These are phyloP conservation scores for Phialocephala subalpina DNA, from an alignment of 2,329 filamentous ascomycete species.

Conservation along the genomic window DNA sequence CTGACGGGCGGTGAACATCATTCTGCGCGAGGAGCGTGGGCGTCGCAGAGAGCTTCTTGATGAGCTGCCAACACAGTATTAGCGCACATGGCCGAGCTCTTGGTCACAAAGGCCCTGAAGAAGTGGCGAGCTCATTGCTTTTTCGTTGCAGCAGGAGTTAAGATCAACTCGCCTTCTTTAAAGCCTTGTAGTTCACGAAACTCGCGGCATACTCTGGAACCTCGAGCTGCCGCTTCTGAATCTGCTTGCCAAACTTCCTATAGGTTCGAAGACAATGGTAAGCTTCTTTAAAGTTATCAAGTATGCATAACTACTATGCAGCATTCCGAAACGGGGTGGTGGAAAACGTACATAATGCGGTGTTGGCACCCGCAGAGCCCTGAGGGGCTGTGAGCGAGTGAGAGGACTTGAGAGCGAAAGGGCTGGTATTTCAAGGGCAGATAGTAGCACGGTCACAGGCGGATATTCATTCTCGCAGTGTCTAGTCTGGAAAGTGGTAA, in stretches of 20 bases:
- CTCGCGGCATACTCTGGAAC: constrained; percentile 99
- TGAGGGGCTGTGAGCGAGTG: constrained; percentile 34
- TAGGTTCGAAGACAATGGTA: constrained; percentile 17
- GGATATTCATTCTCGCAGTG: constrained; percentile 30
- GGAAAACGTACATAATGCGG: constrained; percentile 43
- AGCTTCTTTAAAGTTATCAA: constrained; percentile 19
- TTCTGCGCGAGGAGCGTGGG: constrained; percentile 82
- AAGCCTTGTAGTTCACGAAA: constrained; percentile 98
- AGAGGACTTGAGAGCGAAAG: constrained; percentile 21
- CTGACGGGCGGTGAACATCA: constrained; percentile 59
- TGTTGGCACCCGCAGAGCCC: constrained; percentile 38
- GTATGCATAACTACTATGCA: constrained; percentile 18
- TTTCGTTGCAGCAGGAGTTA: constrained; percentile 19
- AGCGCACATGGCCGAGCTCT: constrained; percentile 35
- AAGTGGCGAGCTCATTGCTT: constrained; percentile 27
- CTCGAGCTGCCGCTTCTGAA: constrained; percentile 98
- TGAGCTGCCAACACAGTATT: constrained; percentile 70
- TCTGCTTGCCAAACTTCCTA: constrained; percentile 99
- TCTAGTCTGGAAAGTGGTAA: neutral
- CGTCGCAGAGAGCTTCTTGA: constrained; percentile 96
- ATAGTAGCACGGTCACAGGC: constrained; percentile 33
- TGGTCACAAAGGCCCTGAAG: constrained; percentile 28
- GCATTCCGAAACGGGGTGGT: constrained; percentile 8
- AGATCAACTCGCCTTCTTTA: constrained; percentile 82
- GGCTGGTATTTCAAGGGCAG: constrained; percentile 26